Evolutionary conservation across 148 eudicot genomes (phyloP), one percentile per base, ranked within the genome.

Genomic region (Vaccinium darrowii): DNA sequence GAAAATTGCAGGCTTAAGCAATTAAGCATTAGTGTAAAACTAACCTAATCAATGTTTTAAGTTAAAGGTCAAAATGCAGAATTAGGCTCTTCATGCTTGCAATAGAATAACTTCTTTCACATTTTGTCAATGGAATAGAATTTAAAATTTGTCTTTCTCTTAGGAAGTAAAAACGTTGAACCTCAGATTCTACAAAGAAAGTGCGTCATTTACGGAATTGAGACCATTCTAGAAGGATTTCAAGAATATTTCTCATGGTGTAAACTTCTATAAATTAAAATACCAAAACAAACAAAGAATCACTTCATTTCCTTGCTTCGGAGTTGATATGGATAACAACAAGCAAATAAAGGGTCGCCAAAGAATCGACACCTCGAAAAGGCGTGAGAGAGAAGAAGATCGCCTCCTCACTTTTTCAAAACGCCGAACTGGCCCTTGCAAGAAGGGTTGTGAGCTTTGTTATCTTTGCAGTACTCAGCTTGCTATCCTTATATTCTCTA

Each of bases 341-440:
- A 85, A 78, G 53, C 80, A 8, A 47, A 72, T 72, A 7, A 63
- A 16, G 77, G 87, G 85, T 13, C 84, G 85, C 36, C 86, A 73
- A 18, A 89, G 74, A 69, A 86, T 80, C 7, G 78, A 58, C 54
- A 57, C 88, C 3, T 30, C 50, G 10, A 74, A 30, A 18, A 84
- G 47, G 78, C 84, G 86, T 7, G 85, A 86, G 33, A 88, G 33
- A 0, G 83, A 84, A 12, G 89, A 89, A 12, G 82, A 84, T 23
- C 87, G 88, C 8, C 56, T 89, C 19, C 77, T 89, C 11, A 84
- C 88, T 0, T 89, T 89, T 52, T 85, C 91, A 0, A 36, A 36
- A 36, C 3, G 39, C 4, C 39, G 39, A 36, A 36, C 1, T 36
- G 3, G 3, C 39, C 3, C 39, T 36, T 36, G 2, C 39, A 36